These are phyloP conservation scores for Cladorrhinum samala DNA, from an alignment of 495 filamentous ascomycete species.

Conservation along the genomic window DNA sequence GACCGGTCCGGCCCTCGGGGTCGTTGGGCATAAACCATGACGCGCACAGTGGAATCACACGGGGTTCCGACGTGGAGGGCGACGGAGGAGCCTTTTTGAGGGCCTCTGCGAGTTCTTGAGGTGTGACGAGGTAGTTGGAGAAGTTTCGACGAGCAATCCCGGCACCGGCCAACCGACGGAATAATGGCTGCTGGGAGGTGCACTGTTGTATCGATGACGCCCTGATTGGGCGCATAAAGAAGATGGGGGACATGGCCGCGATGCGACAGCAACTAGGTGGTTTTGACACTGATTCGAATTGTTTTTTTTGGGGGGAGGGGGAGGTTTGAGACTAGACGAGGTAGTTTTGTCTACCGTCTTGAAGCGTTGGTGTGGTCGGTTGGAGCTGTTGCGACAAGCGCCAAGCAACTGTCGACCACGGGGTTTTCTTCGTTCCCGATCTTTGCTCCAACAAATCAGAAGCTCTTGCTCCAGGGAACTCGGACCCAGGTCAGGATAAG, in stretches of 20 bases:
- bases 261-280: slow-evolving; percentile 5
- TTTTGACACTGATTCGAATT: no score
- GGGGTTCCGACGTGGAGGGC: slow-evolving; percentile 67
- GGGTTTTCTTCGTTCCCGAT: no score
- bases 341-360: no score
- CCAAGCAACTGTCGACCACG: no score
- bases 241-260: slow-evolving; percentile 33
- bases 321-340: neutral
- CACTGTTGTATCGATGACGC: slow-evolving; percentile 29
- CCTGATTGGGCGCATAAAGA: slow-evolving; percentile 32
- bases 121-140: slow-evolving; percentile 78
- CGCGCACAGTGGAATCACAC: slow-evolving; percentile 82
- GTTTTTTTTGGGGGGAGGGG: neutral
- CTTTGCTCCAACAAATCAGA: no score
- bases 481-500: no score
- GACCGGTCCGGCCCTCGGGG: slow-evolving; percentile 59
- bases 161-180: slow-evolving; percentile 13
- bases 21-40: slow-evolving; percentile 97
- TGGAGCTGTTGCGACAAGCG: neutral
- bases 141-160: slow-evolving; percentile 42
- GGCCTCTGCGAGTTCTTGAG: slow-evolving; percentile 70
- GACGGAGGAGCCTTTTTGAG: slow-evolving; percentile 68
- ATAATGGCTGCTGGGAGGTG: slow-evolving; percentile 9
- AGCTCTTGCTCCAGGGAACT: no score
- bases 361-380: no score